Evolutionary conservation across 768 basidiomycete species (phyloP).

Genomic region (Grammothele lineata): DNA sequence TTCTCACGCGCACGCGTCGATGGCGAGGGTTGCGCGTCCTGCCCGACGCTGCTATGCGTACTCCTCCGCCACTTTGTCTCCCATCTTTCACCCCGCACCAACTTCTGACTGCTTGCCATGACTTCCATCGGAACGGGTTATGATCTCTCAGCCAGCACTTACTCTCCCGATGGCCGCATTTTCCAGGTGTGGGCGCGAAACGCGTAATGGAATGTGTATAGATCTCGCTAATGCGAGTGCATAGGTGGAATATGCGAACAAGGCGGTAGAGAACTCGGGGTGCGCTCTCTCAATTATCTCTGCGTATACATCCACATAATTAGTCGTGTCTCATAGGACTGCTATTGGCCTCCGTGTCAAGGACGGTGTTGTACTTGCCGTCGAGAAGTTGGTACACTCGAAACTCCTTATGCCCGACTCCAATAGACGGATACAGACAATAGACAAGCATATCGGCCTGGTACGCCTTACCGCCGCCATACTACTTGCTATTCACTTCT

Average conservation of each 20-base stretch:
- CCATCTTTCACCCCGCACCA: background rate
- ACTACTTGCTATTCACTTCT: background rate
- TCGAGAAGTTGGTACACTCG: conserved; percentile 97
- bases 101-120: conserved; percentile 43
- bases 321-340: conserved; percentile 48
- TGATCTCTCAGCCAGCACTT: conserved; percentile 91
- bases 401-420: conserved; percentile 92
- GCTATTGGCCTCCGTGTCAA: conserved; percentile 95
- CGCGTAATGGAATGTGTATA: conserved; percentile 7
- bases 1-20: conserved; percentile 28
- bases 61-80: conserved; percentile 1
- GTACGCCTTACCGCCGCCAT: conserved; percentile 37
- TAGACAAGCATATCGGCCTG: conserved; percentile 92
- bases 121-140: conserved; percentile 99
- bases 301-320: background rate
- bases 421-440: conserved; percentile 89
- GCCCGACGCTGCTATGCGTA: conserved; percentile 2
- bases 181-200: conserved; percentile 68
- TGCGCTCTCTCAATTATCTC: conserved; percentile 30
- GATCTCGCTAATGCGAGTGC: background rate
- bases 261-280: conserved; percentile 99
- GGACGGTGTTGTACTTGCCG: conserved; percentile 91
- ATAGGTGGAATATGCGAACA: conserved; percentile 96
- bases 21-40: conserved; percentile 45
- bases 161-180: conserved; percentile 96